Base-by-base conservation (phyloP, 805 yeast genomes). In the Millerago galiae region DNA sequence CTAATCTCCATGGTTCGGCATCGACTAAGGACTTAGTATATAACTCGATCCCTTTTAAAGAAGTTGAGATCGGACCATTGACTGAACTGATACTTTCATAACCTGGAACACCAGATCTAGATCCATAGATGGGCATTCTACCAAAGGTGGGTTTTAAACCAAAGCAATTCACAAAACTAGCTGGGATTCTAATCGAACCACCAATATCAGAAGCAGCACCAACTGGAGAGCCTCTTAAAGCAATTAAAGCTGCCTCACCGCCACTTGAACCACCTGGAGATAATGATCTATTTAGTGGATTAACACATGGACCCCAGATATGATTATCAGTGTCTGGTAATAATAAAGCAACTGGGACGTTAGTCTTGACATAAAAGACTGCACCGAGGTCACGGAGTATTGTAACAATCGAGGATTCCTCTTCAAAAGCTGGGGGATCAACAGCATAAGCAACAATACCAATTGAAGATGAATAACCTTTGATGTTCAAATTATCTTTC, bases 181-280 rank as follows among this genome's bases (percentile, higher is more conserved):
- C 69, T 1, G 81, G 80, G 34, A 65, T 63, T 41, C 80, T 61
- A 29, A 75, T 62, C 13, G 70, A 61, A 11, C 81, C 80, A 25
- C 79, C 80, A 40, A 74, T 70, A 50, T 75, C 81, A 12, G 74
- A 67, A 13, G 82, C 82, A 36, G 78, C 54, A 16, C 83, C 82
- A 28, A 74, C 39, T 8, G 68, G 64, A n/a, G 75, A 65, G 5
- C 77, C 77, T 40, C 61, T 59, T 42, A 69, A 46, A 1, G 68
- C 68, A 9, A 71, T 51, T 24, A 75, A 52, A 9, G 77, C 74
- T 7, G 72, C 76, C 37, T 74, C 79, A 35, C 80, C 80, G 8
- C 79, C 78, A 12, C 76, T 68, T 9, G 76, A 70, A 0, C 81
- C 80, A 34, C 79, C 78, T 17, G 74, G 58, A n/a, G 72, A 63